Percentiles rank a stretch among this genome's conserved stretches.
Conservation (phyloP, 1,284 basidiomycete species). For the Ganoderma sinense region DNA sequence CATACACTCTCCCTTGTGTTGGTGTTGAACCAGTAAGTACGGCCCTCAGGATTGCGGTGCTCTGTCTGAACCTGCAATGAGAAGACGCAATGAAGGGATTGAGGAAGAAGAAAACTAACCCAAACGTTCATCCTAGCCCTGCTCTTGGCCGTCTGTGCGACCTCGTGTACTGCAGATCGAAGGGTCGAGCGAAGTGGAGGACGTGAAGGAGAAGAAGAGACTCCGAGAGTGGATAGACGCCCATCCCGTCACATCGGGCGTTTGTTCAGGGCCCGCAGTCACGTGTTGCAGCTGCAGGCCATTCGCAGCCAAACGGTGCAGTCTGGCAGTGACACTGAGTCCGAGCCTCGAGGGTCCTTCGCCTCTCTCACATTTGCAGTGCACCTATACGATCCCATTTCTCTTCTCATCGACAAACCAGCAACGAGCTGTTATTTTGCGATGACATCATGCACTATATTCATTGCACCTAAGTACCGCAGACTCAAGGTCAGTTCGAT, state of each 20-base stretch:
- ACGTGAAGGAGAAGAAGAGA: not conserved
- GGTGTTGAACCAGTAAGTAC: constrained; percentile 90
- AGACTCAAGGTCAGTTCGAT: too few species aligned
- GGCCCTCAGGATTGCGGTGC: constrained; percentile 84
- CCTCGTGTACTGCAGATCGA: not conserved
- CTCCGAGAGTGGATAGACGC: not conserved
- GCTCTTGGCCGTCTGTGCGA: not conserved
- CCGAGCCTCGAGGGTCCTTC: too few species aligned
- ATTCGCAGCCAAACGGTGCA: too few species aligned
- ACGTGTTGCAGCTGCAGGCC: too few species aligned
- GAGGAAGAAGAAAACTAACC: constrained; percentile 7
- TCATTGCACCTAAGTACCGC: too few species aligned
- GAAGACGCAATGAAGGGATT: not conserved
- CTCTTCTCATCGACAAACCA: too few species aligned
- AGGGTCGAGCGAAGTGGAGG: not conserved
- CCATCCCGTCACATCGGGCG: not conserved
- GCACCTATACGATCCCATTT: too few species aligned
- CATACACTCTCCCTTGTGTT: constrained; percentile 81
- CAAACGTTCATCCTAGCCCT: constrained; percentile 23
- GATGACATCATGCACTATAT: too few species aligned
- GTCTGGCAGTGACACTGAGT: too few species aligned
- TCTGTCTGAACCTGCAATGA: constrained; percentile 60
- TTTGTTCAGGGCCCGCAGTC: not conserved
- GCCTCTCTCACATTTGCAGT: too few species aligned
- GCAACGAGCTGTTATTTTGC: too few species aligned